Base-by-base conservation (phyloP, 176 grass and related monocot species). In the Olyra latifolia region DNA sequence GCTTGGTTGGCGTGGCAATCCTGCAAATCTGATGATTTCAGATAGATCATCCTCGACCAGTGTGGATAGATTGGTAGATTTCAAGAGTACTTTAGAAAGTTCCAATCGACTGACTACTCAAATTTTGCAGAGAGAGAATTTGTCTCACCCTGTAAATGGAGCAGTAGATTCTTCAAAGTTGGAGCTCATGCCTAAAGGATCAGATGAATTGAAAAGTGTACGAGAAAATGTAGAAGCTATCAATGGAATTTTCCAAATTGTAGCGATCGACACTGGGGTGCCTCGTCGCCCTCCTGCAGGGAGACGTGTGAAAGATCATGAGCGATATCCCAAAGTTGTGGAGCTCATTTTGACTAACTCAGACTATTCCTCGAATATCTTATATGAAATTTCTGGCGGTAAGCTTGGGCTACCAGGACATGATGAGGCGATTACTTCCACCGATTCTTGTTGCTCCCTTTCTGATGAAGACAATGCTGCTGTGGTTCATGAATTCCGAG, bases 1-100 rank as follows among this genome's bases (percentile, higher is more conserved):
- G 49, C 95, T 98, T 48, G 90, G 92, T 29, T 98, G 96, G 96
- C 96, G 92, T 67, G 95, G 95, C 50, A 98, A 98, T 83, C 88
- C 86, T 65, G 88, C 90, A 69, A 98, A 98, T 55, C 71, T 98
- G 12, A 91, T 95, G 86, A 85, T 95, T 85, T 81, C 96, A 68
- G 86, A 91, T 82, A 85, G 19, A 66, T 74, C 61, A 47, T 76
- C 59, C 5, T 86, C 67, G 10, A 55, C n/a, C 43, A 71, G 35
- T 77, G 63, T 83, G 58, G 74, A 88, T 46, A 80, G 12, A 62
- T 39, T 82, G 52, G 66, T 87, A 50, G 73, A 89, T 74, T 65
- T 56, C 40, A 82, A 66, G 49, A 78, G 47, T 22, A 29, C 58
- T 74, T 25, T 43, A 38, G 63, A 55, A 77, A 62, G 58, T 64